Conservation (phyloP, 805 yeast species). For the Ogataea dorogensis region DNA sequence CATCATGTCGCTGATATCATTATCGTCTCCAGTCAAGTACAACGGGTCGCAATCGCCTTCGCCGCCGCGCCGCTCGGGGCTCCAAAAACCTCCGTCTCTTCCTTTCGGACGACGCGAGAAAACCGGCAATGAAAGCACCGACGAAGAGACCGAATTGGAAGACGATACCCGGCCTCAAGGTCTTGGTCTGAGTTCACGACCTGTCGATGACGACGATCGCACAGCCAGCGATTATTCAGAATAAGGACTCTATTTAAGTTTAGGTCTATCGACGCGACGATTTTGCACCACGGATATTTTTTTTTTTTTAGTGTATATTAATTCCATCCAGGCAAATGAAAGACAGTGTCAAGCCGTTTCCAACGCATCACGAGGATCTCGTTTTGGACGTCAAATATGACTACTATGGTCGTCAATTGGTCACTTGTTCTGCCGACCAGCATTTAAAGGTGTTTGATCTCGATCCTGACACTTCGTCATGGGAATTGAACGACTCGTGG, state of each 20-base stretch:
- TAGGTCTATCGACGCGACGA: conserved; percentile 8
- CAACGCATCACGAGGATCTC: conserved; percentile 90
- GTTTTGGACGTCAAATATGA: conserved; percentile 90
- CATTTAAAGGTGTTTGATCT: conserved; percentile 86
- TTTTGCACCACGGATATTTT: neutral
- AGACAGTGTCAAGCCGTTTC: conserved; percentile 60
- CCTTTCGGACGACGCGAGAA: conserved; percentile 3
- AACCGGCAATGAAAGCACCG: conserved; percentile 11
- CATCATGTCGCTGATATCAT: conserved; percentile 51
- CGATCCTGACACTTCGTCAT: conserved; percentile 60
- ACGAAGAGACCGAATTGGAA: conserved; percentile 22
- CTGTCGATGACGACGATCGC: conserved; percentile 26
- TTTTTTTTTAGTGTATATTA: conserved; percentile 3
- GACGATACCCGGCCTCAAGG: conserved; percentile 18
- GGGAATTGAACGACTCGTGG: conserved; percentile 89
- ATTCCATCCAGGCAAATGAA: conserved; percentile 22
- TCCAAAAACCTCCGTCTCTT: conserved; percentile 12
- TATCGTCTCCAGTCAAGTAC: conserved; percentile 49
- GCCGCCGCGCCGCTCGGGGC: conserved; percentile 16
- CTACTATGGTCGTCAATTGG: conserved; percentile 87
- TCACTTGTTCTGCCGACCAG: conserved; percentile 94
- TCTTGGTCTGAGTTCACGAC: conserved; percentile 15
- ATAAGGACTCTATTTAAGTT: neutral
- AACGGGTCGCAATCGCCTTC: conserved; percentile 26
- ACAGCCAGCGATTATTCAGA: conserved; percentile 28